A percentile compares a stretch with the other conserved stretches of the same genome.
These are phyloP conservation scores for Penicillium sp. DNA, from an alignment of 2,329 filamentous ascomycete species.

Conservation along the genomic window DNA sequence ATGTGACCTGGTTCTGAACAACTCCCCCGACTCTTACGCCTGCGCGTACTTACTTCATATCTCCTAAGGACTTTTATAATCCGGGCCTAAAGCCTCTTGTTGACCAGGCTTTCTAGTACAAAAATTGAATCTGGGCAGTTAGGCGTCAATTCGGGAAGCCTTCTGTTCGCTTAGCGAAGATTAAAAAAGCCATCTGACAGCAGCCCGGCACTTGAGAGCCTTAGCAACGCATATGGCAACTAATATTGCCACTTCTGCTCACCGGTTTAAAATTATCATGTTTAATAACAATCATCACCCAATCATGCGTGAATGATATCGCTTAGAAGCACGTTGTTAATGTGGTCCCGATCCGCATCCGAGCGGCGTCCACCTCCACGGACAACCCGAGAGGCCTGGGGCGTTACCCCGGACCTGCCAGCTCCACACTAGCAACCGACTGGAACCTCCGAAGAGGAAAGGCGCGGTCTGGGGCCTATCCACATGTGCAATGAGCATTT, in stretches of 20 bases:
- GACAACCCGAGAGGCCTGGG: not conserved
- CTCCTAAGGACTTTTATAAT: too few relatives aligned
- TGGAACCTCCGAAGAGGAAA: not conserved
- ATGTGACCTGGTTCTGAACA: too few relatives aligned
- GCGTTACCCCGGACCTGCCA: conserved; percentile 9
- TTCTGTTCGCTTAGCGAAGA: too few relatives aligned
- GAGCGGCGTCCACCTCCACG: not conserved
- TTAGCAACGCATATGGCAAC: not conserved
- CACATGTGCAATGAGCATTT: not conserved
- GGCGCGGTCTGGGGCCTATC: not conserved
- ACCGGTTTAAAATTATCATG: not conserved
- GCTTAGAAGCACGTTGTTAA: not conserved
- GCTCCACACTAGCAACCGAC: not conserved
- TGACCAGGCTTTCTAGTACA: too few relatives aligned
- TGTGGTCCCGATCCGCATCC: not conserved
- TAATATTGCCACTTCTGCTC: not conserved
- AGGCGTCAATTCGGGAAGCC: too few relatives aligned
- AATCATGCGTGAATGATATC: not conserved
- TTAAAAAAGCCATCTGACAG: too few relatives aligned
- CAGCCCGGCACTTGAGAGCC: too few relatives aligned
- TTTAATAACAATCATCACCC: not conserved
- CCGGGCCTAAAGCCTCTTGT: too few relatives aligned
- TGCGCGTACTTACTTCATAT: too few relatives aligned
- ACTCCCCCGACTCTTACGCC: too few relatives aligned
- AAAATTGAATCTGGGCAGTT: too few relatives aligned